Evolutionary conservation across 441 rosid genomes (phyloP).

Genomic region (Arabidopsis hybrid): DNA sequence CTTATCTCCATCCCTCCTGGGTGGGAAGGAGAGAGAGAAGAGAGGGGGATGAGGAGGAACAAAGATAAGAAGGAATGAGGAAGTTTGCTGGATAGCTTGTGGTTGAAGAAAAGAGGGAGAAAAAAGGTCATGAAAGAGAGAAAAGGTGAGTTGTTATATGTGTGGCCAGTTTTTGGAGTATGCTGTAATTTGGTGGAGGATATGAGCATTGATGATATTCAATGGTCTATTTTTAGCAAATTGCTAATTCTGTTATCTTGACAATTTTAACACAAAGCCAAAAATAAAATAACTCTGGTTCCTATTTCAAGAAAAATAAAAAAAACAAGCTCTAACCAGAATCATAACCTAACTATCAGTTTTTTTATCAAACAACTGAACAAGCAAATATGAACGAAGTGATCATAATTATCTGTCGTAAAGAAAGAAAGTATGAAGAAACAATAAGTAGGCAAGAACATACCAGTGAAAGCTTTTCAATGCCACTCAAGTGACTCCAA

Average conservation of each 20-base stretch:
- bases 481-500: constrained; percentile 70
- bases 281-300: constrained; percentile 39
- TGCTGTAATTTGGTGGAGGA: constrained; percentile 43
- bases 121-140: constrained; percentile 45
- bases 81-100: constrained; percentile 48
- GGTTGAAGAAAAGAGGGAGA: constrained; percentile 46
- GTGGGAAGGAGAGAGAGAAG: constrained; percentile 52
- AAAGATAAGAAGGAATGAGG: constrained; percentile 44
- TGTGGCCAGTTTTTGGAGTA: constrained; percentile 43
- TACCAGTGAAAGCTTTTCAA: constrained; percentile 51
- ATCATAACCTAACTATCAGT: constrained; percentile 27
- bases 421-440: constrained; percentile 28
- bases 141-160: constrained; percentile 43
- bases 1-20: constrained; percentile 90
- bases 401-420: constrained; percentile 1
- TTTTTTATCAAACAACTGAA: neutral
- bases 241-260: constrained; percentile 40
- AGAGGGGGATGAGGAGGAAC: constrained; percentile 39
- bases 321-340: constrained; percentile 22
- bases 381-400: constrained; percentile 24
- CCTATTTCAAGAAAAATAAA: constrained; percentile 32
- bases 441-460: constrained; percentile 6
- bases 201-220: constrained; percentile 36
- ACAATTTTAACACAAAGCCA: constrained; percentile 37
- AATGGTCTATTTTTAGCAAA: constrained; percentile 35